These are phyloP conservation scores for Piedraia hortae DNA, from an alignment of 2,329 filamentous ascomycete genomes.

Conservation along the genomic window DNA sequence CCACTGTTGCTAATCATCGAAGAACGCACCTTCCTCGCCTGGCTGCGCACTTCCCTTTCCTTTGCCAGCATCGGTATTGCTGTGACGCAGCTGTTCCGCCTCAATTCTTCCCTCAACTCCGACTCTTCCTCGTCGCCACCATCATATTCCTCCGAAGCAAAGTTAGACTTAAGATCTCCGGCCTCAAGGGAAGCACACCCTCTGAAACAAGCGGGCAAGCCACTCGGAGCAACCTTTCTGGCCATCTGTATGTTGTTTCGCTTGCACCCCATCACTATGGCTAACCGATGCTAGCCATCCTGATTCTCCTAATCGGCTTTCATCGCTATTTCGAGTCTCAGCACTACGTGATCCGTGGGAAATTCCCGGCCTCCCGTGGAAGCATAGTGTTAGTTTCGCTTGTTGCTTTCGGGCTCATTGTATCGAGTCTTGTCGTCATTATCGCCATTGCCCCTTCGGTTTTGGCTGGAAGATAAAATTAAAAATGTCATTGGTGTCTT, in stretches of 20 bases:
- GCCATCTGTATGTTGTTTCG: constrained; percentile 22
- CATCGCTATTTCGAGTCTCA: constrained; percentile 54
- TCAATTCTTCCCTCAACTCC: constrained; percentile 35
- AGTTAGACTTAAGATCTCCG: no score
- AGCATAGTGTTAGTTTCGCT: constrained; percentile 42
- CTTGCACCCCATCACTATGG: background rate
- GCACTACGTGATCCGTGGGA: constrained; percentile 52
- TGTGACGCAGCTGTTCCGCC: constrained; percentile 58
- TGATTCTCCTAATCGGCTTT: constrained; percentile 50
- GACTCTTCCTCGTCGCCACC: background rate
- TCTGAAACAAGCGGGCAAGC: constrained; percentile 41
- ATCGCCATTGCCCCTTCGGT: constrained; percentile 24
- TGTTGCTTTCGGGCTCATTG: constrained; percentile 31
- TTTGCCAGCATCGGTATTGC: constrained; percentile 66
- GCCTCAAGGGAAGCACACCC: no score
- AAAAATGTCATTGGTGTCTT: no score
- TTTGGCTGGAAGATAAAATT: no score
- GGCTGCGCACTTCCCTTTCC: constrained; percentile 55
- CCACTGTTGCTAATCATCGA: constrained; percentile 1
- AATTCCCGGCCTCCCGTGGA: constrained; percentile 52
- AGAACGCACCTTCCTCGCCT: constrained; percentile 69
- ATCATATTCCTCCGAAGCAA: constrained; percentile 1
- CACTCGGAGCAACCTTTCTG: constrained; percentile 49
- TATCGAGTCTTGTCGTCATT: constrained; percentile 31
- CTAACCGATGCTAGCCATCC: constrained; percentile 22